Percentiles rank a stretch among this genome's conserved stretches.
phyloP scores from a whole-genome alignment of 257 asterid genomes.

The Salvia miltiorrhiza region DNA sequence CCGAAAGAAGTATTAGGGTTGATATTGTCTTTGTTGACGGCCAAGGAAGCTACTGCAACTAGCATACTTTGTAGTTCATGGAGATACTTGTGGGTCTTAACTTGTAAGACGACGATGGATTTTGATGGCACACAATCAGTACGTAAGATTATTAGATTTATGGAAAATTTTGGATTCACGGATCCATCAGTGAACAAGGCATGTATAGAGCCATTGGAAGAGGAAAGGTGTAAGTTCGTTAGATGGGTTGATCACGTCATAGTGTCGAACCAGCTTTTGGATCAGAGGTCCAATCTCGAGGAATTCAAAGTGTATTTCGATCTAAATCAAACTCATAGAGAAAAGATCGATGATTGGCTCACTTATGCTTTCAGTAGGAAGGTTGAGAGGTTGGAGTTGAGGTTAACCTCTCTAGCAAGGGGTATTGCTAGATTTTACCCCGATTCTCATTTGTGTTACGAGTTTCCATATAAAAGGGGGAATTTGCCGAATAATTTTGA shows the following conservation, averaged over 20 bases:
- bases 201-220: too few species aligned
- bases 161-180: too few species aligned
- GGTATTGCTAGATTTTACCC: background rate
- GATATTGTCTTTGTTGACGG: background rate
- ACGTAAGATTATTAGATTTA: too few species aligned
- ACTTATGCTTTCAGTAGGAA: background rate
- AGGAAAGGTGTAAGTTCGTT: background rate
- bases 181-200: background rate
- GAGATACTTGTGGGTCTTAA: too few species aligned
- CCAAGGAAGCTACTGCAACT: background rate
- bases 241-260: background rate
- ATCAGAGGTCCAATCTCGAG: background rate
- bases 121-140: background rate
- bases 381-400: background rate
- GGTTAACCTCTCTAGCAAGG: background rate
- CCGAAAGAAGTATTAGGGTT: too few species aligned
- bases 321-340: background rate
- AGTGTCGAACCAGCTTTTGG: background rate
- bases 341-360: background rate
- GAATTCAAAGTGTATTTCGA: too few species aligned
- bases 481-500: too few species aligned
- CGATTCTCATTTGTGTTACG: too few species aligned
- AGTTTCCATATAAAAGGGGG: too few species aligned
- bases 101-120: background rate
- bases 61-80: background rate